Evolutionary conservation across 2,329 filamentous ascomycete genomes (phyloP), one percentile per base, ranked within the genome.

Genomic region (Paracoccidioides lutzii): DNA sequence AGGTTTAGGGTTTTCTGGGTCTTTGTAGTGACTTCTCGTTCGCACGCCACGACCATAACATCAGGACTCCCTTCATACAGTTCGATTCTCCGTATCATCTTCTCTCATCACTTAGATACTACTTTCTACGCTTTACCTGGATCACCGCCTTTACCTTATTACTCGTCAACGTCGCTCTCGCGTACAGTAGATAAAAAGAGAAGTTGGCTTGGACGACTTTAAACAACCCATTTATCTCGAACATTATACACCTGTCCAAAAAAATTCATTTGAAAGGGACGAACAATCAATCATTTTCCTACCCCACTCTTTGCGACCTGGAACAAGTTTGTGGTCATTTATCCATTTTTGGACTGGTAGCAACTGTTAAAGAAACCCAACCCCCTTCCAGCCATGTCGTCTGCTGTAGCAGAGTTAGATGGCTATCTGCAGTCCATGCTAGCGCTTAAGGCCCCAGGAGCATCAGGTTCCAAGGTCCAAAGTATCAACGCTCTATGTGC

Each of bases 401-500:
- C 88, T 69, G 83, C 88, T 74, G 86, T 95, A 81, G 83, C 87
- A 76, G 90, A 97, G 72, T 78, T 98, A 75, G 91, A 95, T 75
- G 80, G 83, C 67, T 85, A 87, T 73, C 82, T 98, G 69, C 88
- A 93, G 77, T 90, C 87, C 67, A 90, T 98, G 84, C 85, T 91
- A 67, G 80, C 81, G 63, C 78, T 96, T 68, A 97, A 95, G 75
- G 85, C 93, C 46, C 93, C 93, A 54, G 93, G 93, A 69, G 90
- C 96, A 57, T 95, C 90, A 60, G 90, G 90, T 64, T 89, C 88
- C 63, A 91, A 93, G 74, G 95, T 98, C 72, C 82, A 81, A 65
- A 83, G 83, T 69, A 83, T 98, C 73, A 97, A 91, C 22, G 78
- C 82, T 35, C 83, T 97, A 45, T 96, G 91, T 75, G 86, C 90